Conservation (phyloP, 306 rosid genomes). For the Amphicarpaea edgeworthii region DNA sequence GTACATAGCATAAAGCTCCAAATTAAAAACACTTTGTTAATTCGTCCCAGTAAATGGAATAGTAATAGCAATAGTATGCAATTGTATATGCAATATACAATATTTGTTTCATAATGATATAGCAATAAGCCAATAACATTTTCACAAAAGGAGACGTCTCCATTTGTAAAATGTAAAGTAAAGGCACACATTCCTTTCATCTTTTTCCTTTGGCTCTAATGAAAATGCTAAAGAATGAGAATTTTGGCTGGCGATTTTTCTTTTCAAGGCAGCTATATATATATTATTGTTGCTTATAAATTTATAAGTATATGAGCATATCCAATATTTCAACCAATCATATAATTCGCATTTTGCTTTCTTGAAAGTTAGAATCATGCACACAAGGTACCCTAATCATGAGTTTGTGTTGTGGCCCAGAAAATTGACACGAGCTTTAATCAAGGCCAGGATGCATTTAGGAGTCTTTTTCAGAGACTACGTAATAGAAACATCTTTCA, state of each 20-base stretch:
- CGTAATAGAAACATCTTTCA: no score
- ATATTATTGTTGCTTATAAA: no score
- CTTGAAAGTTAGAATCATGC: background rate
- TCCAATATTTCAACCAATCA: constrained; percentile 23
- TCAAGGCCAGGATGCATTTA: no score
- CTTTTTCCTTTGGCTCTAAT: background rate
- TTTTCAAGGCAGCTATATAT: background rate
- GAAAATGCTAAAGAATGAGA: background rate
- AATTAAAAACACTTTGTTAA: no score
- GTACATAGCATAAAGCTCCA: constrained; percentile 22
- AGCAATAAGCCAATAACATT: background rate
- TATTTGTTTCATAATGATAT: constrained; percentile 25
- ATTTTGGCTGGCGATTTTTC: background rate
- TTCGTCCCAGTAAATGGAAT: background rate
- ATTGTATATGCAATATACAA: no score
- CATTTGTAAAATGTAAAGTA: constrained; percentile 1
- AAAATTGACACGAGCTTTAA: background rate
- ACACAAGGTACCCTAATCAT: background rate
- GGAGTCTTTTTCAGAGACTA: no score
- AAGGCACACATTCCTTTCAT: background rate
- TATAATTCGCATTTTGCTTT: background rate
- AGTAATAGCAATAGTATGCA: background rate
- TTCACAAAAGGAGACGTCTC: constrained; percentile 24
- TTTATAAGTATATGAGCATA: background rate
- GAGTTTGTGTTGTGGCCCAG: constrained; percentile 8